These are phyloP conservation scores for Calonectria naviculata DNA, from an alignment of 2,329 filamentous ascomycete genomes.

Conservation along the genomic window DNA sequence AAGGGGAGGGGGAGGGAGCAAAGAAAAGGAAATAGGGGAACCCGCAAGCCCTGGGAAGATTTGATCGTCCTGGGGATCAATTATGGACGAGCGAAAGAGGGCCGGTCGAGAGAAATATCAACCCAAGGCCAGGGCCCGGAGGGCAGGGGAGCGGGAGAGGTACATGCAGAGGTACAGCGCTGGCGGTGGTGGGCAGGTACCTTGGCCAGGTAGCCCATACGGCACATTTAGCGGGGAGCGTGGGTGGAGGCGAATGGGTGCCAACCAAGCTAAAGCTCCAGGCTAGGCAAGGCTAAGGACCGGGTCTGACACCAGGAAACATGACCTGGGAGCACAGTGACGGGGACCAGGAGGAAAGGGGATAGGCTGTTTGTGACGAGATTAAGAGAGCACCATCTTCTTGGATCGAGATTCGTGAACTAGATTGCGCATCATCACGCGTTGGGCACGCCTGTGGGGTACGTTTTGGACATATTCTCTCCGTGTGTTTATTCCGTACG, in stretches of 20 bases:
- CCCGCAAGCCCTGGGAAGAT: constrained; percentile 30
- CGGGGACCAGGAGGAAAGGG: background rate
- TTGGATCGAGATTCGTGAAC: background rate
- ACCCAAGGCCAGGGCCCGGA: background rate
- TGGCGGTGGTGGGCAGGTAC: background rate
- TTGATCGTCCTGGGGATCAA: constrained; percentile 13
- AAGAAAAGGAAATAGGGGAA: constrained; percentile 29
- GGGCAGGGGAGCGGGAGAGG: background rate
- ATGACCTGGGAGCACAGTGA: background rate
- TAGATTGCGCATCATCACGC: background rate
- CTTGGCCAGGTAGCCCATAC: background rate
- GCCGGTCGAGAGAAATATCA: constrained; percentile 12
- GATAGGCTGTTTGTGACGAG: background rate
- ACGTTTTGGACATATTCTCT: background rate
- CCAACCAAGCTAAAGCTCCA: background rate
- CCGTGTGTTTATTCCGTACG: background rate
- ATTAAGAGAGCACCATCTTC: constrained; percentile 1
- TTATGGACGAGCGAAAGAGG: constrained; percentile 15
- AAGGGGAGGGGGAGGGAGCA: background rate
- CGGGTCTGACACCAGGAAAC: constrained; percentile 6
- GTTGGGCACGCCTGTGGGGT: background rate
- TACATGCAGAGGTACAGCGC: background rate
- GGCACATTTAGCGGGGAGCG: constrained; percentile 6
- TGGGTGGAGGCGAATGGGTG: background rate
- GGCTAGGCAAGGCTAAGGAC: constrained; percentile 4